These are phyloP conservation scores for Erucastrum elatum DNA, from an alignment of 345 rosid genomes.

Conservation along the genomic window DNA sequence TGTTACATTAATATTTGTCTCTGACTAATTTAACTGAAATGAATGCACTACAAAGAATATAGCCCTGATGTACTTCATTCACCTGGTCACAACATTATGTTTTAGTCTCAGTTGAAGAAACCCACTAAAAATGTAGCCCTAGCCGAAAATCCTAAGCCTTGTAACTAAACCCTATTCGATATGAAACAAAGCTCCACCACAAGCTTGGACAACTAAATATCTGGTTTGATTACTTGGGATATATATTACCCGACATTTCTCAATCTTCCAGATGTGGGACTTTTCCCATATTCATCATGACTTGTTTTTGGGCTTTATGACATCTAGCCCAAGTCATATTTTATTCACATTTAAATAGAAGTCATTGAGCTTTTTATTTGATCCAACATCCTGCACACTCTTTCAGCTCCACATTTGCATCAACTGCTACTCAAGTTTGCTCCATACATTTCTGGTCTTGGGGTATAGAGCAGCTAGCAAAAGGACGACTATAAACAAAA, in stretches of 20 bases:
- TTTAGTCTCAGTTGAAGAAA: background rate
- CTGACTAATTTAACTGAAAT: background rate
- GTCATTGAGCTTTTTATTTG: too few species aligned
- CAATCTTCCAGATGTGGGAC: too few species aligned
- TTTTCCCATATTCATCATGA: too few species aligned
- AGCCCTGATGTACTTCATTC: background rate
- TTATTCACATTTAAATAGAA: too few species aligned
- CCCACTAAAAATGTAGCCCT: background rate
- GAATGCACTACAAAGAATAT: background rate
- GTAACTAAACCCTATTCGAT: background rate
- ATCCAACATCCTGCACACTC: background rate
- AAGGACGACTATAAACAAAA: background rate
- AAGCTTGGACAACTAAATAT: too few species aligned
- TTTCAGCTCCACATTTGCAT: background rate
- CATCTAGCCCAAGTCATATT: too few species aligned
- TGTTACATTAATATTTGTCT: background rate
- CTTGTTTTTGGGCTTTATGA: too few species aligned
- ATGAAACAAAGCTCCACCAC: too few species aligned
- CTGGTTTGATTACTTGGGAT: too few species aligned
- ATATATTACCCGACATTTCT: too few species aligned
- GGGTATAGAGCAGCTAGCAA: background rate
- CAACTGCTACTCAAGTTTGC: background rate
- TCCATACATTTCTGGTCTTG: too few species aligned
- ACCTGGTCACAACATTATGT: background rate
- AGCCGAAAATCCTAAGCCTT: background rate